A percentile compares a stretch with the other conserved stretches of the same genome.
Conservation (phyloP, 805 yeast genomes). For the Hyphopichia homilentoma region DNA sequence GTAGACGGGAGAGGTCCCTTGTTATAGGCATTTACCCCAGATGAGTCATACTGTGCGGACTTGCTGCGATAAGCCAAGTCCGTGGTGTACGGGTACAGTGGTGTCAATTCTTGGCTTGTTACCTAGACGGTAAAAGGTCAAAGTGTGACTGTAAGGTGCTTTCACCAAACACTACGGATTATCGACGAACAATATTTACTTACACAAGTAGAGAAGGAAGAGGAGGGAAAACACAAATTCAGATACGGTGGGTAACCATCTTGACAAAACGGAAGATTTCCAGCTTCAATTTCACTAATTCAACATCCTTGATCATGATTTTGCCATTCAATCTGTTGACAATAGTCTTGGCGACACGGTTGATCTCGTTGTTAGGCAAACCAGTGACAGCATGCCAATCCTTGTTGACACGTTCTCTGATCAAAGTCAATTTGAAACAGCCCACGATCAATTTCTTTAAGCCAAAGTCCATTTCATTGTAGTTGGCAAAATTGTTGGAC, state of each 20-base stretch:
- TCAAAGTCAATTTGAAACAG: conserved; percentile 36
- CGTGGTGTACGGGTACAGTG: too few relatives aligned
- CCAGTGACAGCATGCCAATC: conserved; percentile 39
- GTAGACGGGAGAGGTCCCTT: too few relatives aligned
- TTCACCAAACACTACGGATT: too few relatives aligned
- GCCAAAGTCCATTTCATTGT: conserved; percentile 41
- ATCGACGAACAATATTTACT: too few relatives aligned
- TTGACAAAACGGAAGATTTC: conserved; percentile 41
- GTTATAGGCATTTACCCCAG: too few relatives aligned
- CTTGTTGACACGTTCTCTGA: conserved; percentile 21
- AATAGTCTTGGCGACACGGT: conserved; percentile 30
- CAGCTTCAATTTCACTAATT: conserved; percentile 31
- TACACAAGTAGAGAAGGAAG: not conserved
- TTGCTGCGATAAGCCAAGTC: too few relatives aligned
- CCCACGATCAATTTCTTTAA: conserved; percentile 39
- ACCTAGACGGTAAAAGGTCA: too few relatives aligned
- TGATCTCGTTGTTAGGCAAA: conserved; percentile 31
- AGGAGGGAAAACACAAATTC: conserved; percentile 1
- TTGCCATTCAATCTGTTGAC: conserved; percentile 40
- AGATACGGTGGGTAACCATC: conserved; percentile 32
- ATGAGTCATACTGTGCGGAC: too few relatives aligned
- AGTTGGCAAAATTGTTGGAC: conserved; percentile 41
- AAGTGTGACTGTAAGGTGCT: too few relatives aligned
- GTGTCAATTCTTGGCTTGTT: too few relatives aligned
- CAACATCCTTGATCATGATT: conserved; percentile 33